Base-by-base conservation (phyloP, 331 rosid species). In the Malus hybrid region DNA sequence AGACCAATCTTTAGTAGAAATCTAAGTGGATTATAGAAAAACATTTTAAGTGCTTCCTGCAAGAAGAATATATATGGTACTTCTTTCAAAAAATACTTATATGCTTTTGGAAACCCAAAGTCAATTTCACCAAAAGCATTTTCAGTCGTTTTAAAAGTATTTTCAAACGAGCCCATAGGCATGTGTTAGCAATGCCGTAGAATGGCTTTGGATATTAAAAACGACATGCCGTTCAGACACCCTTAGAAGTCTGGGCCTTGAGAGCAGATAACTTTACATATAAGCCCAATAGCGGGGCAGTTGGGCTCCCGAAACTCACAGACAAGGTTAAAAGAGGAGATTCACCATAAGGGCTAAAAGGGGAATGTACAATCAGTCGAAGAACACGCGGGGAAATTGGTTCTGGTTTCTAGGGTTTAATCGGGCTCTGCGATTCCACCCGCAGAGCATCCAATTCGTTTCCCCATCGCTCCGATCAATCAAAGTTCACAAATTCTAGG, bases 361-460 rank as follows among this genome's bases (percentile, higher is more conserved):
- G 19, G 57, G 20, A 16, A 52, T 52, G 10, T 16, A 2, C 57
- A 52, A 52, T 19, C 57, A 0, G 10, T 16, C 57, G 20, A 66
- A 34, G 36, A 66, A n/a, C 52, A n/a, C 15, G 70, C 54, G 34
- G 29, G 52, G 70, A 36, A 36, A n/a, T 8, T 18, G 48, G 14
- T 19, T 31, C 19, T 5, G n/a, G 55, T 19, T 68, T 64, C 46
- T 75, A 75, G 85, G 87, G 84, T 68, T 83, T 75, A 28, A 22
- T 36, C 19, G 59, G 59, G 42, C 67, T 20, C 65, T 7, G 15
- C 67, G 48, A 76, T 67, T 75, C 14, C 67, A 14, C 24, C 12
- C 36, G 29, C 64, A 54, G 36, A 8, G 48, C 70, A 5, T 10
- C 50, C 52, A 27, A 15, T 75, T 24, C 24, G 15, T 36, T 52